phyloP scores from a whole-genome alignment of 1,284 basidiomycete species.

The Microbotryomycetes sp. region DNA sequence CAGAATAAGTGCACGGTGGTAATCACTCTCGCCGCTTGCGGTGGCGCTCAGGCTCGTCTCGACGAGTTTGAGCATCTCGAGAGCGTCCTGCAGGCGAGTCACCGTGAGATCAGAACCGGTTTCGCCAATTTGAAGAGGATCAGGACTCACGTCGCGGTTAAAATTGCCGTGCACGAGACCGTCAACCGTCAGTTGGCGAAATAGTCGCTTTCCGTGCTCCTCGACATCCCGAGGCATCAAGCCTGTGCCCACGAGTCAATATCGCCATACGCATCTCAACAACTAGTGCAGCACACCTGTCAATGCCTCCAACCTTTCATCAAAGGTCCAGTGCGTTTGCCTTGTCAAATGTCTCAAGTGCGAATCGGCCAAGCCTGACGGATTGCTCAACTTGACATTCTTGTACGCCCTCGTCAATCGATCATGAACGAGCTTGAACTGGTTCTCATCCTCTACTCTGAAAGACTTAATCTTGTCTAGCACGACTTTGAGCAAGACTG shows the following conservation, averaged over 20 bases:
- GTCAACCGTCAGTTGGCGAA: slow-evolving; percentile 62
- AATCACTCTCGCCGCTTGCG: slow-evolving; percentile 18
- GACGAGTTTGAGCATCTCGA: slow-evolving; percentile 41
- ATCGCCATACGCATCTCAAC: not conserved
- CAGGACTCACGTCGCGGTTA: slow-evolving; percentile 52
- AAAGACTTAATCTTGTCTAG: slow-evolving; percentile 61
- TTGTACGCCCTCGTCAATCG: slow-evolving; percentile 50
- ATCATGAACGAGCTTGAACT: slow-evolving; percentile 75
- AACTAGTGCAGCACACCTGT: slow-evolving; percentile 49
- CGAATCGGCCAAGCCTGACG: slow-evolving; percentile 68
- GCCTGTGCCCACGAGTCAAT: slow-evolving; percentile 43
- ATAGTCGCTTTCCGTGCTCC: slow-evolving; percentile 55
- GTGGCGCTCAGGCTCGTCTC: slow-evolving; percentile 60
- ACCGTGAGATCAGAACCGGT: not conserved
- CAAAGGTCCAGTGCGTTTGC: slow-evolving; percentile 67
- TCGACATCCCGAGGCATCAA: slow-evolving; percentile 68
- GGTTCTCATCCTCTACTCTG: slow-evolving; percentile 52
- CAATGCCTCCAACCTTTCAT: slow-evolving; percentile 76
- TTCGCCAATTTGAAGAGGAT: not conserved
- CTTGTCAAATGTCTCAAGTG: slow-evolving; percentile 67
- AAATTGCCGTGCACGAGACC: slow-evolving; percentile 83
- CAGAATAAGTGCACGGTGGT: slow-evolving; percentile 19
- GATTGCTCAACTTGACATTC: slow-evolving; percentile 58
- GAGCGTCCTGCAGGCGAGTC: slow-evolving; percentile 1
- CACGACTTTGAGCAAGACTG: slow-evolving; percentile 66